Base-by-base conservation (phyloP, 257 asterid genomes). In the Fraxinus americana region DNA sequence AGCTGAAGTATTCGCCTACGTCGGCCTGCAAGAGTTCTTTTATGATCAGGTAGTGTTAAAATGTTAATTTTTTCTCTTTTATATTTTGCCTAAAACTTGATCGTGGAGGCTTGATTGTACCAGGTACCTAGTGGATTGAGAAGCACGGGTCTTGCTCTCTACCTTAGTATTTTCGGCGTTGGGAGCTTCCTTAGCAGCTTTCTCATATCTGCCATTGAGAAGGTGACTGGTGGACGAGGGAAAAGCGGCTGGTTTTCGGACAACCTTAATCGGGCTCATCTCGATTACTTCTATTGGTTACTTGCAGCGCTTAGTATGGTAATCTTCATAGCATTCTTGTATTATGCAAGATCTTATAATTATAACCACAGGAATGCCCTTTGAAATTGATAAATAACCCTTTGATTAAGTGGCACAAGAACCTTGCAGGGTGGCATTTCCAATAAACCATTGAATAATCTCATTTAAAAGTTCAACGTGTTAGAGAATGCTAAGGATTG, bases 21-120 rank as follows among this genome's bases (percentile, higher is more conserved):
- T 89, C 17, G 97, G 96, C 32, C 76, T 90, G 84, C 97, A 92
- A 61, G 94, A 92, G 81, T 57, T 90, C 69, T 90, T 90, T 86
- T 92, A 92, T 5, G 93, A 88, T 78, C 87, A 87, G 75, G 85
- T 89, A 68, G 30, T 38, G 41, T 38, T 38, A 38, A 38, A 38
- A 38, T 38, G 41, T 38, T 7, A 38, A 38, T 38, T 38, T 50
- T 50, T 4, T 38, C 10, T 14, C 59, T 50, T 14, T 45, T 45
- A 38, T 38, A 11, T 38, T 39, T 39, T 43, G 16, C 50, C 50
- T 43, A 43, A 3, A 43, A 43, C 50, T 43, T 43, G 12, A 16
- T n/a, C 1, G 66, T 57, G 29, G 66, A 16, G 27, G 66, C 66
- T 7, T 57, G 66, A n/a, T 57, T n/a, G 27, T 57, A 57, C n/a